Percentiles rank a stretch among this genome's conserved stretches.
Conservation (phyloP, 2,329 filamentous ascomycete genomes). For the Ceratocystis cacaofunesta region DNA sequence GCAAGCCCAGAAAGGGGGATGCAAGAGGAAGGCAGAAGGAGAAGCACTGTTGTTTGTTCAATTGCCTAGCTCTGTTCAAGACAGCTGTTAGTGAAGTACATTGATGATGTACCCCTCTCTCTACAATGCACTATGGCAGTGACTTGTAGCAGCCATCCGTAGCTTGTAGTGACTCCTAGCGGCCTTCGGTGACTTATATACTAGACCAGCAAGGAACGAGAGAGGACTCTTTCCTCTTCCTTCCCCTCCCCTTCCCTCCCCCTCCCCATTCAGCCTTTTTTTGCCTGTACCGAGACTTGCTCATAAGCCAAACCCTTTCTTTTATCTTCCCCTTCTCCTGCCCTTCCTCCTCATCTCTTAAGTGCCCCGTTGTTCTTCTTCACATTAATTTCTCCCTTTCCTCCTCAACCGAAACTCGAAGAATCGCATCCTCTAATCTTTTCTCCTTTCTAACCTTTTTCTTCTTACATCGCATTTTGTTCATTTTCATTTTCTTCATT, state of each 20-base stretch:
- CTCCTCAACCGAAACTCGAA: slow-evolving; percentile 4
- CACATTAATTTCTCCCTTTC: slow-evolving; percentile 12
- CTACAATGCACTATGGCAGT: no score
- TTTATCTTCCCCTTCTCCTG: slow-evolving; percentile 3
- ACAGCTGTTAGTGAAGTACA: no score
- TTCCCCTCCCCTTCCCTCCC: neutral
- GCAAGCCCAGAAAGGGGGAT: no score
- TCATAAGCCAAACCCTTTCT: slow-evolving; percentile 13
- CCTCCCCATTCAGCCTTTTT: neutral
- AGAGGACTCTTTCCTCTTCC: neutral
- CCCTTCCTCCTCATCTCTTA: neutral
- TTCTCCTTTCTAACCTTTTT: neutral
- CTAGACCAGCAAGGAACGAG: no score
- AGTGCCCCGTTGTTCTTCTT: slow-evolving; percentile 12
- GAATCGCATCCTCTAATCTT: neutral
- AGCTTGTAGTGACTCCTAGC: no score
- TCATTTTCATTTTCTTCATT: slow-evolving; percentile 19
- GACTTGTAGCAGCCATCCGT: no score
- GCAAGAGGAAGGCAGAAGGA: no score
- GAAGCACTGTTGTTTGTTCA: no score
- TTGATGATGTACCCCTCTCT: no score
- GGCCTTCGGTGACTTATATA: no score
- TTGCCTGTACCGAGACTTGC: neutral
- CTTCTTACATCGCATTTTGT: neutral
- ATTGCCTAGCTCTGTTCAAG: no score